These are phyloP conservation scores for Salix dunnii DNA, from an alignment of 345 rosid species.

Conservation along the genomic window DNA sequence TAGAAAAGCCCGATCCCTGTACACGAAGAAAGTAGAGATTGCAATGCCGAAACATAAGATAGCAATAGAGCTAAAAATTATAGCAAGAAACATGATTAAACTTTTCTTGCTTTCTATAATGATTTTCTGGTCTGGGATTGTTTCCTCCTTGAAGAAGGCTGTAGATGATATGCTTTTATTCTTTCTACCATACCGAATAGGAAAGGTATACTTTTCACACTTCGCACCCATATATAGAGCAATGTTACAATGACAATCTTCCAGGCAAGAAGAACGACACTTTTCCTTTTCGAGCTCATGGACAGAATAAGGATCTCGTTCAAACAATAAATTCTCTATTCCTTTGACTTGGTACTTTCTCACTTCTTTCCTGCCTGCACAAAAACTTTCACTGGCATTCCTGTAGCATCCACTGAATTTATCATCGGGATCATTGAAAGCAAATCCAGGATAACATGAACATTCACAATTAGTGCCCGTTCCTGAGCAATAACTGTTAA, in stretches of 20 bases:
- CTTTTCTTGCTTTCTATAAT: not conserved
- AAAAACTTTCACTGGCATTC: slow-evolving; percentile 1
- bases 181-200: not conserved
- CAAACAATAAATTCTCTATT: slow-evolving; percentile 1
- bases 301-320: not conserved
- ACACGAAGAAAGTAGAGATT: slow-evolving; percentile 12
- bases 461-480: not conserved
- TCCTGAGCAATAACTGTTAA: slow-evolving; percentile 20
- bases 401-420: not conserved
- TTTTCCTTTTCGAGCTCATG: not conserved
- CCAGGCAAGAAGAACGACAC: slow-evolving; percentile 4
- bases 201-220: not conserved
- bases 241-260: slow-evolving; percentile 10
- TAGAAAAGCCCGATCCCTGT: slow-evolving; percentile 8
- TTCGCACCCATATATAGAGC: not conserved
- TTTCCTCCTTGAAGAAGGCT: not conserved
- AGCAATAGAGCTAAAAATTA: slow-evolving; percentile 2
- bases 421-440: not conserved
- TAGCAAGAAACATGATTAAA: slow-evolving; percentile 1
- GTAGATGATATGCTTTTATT: not conserved
- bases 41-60: slow-evolving; percentile 16
- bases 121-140: not conserved
- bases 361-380: not conserved
- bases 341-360: not conserved
- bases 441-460: slow-evolving; percentile 12